Base-by-base conservation (phyloP, 345 rosid species). In the Erucastrum elatum region DNA sequence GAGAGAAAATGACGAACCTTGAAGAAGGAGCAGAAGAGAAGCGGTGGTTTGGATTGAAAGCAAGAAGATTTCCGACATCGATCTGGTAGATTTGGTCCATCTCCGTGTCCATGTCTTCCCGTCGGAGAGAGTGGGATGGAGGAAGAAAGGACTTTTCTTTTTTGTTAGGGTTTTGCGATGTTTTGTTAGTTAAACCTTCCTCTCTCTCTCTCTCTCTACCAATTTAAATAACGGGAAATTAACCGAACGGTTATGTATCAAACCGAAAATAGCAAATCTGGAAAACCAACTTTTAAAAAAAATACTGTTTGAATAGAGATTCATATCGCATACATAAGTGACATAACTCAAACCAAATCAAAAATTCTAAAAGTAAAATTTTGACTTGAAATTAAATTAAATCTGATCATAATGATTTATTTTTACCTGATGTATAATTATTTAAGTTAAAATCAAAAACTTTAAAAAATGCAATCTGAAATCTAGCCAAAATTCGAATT, bases 1-100 rank as follows among this genome's bases (percentile, higher is more conserved):
- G 21, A 49, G 58, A 15, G 7, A 49, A 49, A n/a, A 53, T 0
- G 25, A 46, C 15, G 62, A 67, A 89, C 97, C 97, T 92, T 70
- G 94, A 84, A 71, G 89, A 77, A 35, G 93, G 87, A 3, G 83
- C 35, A 66, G 93, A 82, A 10, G 87, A 16, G 64, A 88, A 86
- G 27, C 58, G 77, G 76, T 88, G 87, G 72, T 68, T 82, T 9
- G 89, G 77, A 77, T 91, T 86, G 76, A 82, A 90, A 75, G 87
- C 93, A 75, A 88, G 56, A 53, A 94, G 94, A 84, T 91, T 84
- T 15, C 97, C 96, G 33, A 90, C 83, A 89, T 94, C 94, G 1
- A 90, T 76, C 73, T 84, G 81, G 77, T 69, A 69, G 61, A 76
- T 60, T 13, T 72, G 83, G 29, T 72, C 63, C 3, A 37, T 71